Evolutionary conservation across 495 filamentous ascomycete genomes (phyloP), one percentile per base, ranked within the genome.

Genomic region (Rusavskia elegans): DNA sequence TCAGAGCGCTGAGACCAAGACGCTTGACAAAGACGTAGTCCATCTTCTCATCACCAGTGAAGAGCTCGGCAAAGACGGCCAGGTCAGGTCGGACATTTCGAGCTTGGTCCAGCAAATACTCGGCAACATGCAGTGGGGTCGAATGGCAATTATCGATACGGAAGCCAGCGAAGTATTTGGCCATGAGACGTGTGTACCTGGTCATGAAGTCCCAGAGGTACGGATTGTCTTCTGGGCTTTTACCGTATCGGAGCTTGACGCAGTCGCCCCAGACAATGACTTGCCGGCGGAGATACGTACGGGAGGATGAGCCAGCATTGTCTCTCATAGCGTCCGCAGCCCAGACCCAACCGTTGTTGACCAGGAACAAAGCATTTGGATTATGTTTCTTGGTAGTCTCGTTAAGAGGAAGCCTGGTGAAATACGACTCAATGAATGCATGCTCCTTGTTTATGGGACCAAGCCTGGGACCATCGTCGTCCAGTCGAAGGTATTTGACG

Each of bases 301-400:
- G 83, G 2, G 90, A 96, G 39, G 84, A 66, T 0, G 86, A 83
- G 0, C 93, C 93, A 17, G 93, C 93, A 63, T 95, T 90, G 65
- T 99, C 93, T 23, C 84, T 79, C 67, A 97, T 77, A 0, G 88
- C 89, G 62, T 95, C 88, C 14, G 92, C 89, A 55, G 86, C 88
- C 93, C 93, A 99, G 19, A 97, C 87, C 93, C 93, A 99, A 53
- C 93, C 93, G 62, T 99, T 99, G 67, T 95, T 96, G 30, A 83
- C 89, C 17, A 99, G 67, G 3, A 87, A 86, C 35, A 97, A 68
- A 45, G 84, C 80, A 52, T 84, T 84, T 2, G 79, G 71, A 41
- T 80, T 79, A 60, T 95, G 82, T 63, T 85, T 82, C 55, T 76
- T 75, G 0, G 93, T 95, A 29, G 72, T 74, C 6, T 84, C 79